phyloP scores from a whole-genome alignment of 768 basidiomycete genomes.

The Russula brevipes region DNA sequence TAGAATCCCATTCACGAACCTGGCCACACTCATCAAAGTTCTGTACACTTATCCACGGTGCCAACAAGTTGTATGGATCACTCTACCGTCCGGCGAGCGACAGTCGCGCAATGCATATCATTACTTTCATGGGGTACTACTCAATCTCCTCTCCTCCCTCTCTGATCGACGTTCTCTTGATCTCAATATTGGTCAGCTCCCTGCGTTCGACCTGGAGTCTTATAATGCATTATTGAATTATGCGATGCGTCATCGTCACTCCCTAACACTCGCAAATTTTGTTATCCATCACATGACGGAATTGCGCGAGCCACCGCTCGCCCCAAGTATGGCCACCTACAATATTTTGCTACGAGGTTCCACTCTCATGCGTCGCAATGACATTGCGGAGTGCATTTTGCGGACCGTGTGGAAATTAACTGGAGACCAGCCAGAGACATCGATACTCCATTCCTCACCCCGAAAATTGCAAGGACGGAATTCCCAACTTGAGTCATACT shows the following conservation, averaged over 20 bases:
- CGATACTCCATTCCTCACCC: background rate
- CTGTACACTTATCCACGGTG: conserved; percentile 28
- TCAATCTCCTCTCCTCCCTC: conserved; percentile 23
- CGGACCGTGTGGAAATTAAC: conserved; percentile 30
- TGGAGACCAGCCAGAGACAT: conserved; percentile 15
- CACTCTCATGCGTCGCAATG: conserved; percentile 44
- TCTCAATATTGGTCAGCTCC: conserved; percentile 23
- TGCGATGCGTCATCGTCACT: conserved; percentile 54
- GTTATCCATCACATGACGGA: conserved; percentile 54
- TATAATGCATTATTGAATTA: conserved; percentile 67
- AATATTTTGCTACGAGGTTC: conserved; percentile 57
- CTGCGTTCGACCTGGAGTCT: conserved; percentile 36
- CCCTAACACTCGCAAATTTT: conserved; percentile 41
- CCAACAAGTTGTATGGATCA: conserved; percentile 27
- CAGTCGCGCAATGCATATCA: conserved; percentile 27
- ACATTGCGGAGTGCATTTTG: conserved; percentile 40
- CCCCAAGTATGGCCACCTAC: conserved; percentile 47
- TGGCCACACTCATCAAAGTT: conserved; percentile 21
- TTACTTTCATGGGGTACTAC: conserved; percentile 33
- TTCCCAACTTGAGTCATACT: background rate
- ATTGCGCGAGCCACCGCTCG: conserved; percentile 37
- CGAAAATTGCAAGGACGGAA: background rate
- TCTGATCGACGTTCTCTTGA: conserved; percentile 4
- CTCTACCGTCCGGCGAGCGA: conserved; percentile 11
- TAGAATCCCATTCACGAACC: conserved; percentile 1